phyloP scores from a whole-genome alignment of 2,329 filamentous ascomycete species.

The Lecanosticta acicola region DNA sequence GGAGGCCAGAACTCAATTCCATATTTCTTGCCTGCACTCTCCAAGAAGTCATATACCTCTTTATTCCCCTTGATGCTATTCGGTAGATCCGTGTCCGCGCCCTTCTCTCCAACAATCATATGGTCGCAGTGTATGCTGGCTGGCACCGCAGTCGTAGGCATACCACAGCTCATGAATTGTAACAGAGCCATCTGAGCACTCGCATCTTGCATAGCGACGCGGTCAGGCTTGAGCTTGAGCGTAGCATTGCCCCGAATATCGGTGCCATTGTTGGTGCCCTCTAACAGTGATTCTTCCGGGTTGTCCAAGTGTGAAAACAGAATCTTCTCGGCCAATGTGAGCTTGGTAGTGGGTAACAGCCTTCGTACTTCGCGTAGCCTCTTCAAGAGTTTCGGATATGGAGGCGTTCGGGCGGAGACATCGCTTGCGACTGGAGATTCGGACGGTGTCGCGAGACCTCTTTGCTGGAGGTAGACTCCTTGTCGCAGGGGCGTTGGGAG shows the following conservation, averaged over 20 bases:
- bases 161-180: constrained; percentile 96
- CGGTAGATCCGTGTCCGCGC: constrained; percentile 77
- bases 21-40: constrained; percentile 84
- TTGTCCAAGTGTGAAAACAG: constrained; percentile 92
- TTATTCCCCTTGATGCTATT: constrained; percentile 85
- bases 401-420: constrained; percentile 58
- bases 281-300: constrained; percentile 78
- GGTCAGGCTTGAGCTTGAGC: constrained; percentile 92
- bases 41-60: constrained; percentile 95
- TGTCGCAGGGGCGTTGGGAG: constrained; percentile 21
- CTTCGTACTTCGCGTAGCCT: constrained; percentile 70
- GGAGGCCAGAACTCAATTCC: constrained; percentile 96
- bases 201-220: constrained; percentile 98
- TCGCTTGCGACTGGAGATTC: constrained; percentile 22
- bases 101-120: constrained; percentile 92
- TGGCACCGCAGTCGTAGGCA: constrained; percentile 83
- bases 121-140: constrained; percentile 99
- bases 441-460: constrained; percentile 31
- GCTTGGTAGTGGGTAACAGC: constrained; percentile 56
- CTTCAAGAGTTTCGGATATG: constrained; percentile 74
- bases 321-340: constrained; percentile 96
- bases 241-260: constrained; percentile 83
- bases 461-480: constrained; percentile 20
- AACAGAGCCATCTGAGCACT: constrained; percentile 97
- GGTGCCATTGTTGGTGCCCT: constrained; percentile 74